phyloP scores from a whole-genome alignment of 148 eudicot species.

The Persicaria maculosa region DNA sequence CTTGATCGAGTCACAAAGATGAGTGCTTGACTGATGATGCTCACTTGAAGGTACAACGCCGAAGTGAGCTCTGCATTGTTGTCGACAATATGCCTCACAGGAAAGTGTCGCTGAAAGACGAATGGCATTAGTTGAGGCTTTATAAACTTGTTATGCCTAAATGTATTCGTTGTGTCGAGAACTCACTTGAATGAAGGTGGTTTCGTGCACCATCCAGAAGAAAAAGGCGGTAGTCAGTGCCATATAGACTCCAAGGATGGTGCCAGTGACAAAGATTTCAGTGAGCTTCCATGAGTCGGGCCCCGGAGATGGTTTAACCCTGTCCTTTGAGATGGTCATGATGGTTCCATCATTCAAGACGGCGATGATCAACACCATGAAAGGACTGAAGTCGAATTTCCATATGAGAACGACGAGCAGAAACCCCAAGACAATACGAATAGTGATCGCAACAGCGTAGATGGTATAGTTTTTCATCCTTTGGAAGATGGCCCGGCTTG shows the following conservation, averaged over 20 bases:
- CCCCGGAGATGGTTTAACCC: constrained; percentile 87
- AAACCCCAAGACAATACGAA: constrained; percentile 85
- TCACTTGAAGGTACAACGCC: constrained; percentile 89
- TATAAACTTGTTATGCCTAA: not conserved
- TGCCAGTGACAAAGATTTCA: constrained; percentile 79
- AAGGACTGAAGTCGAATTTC: constrained; percentile 86
- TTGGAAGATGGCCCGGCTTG: constrained; percentile 91
- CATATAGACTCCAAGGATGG: constrained; percentile 74
- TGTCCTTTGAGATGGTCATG: constrained; percentile 92
- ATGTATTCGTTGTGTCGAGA: not conserved
- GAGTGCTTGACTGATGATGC: constrained; percentile 87
- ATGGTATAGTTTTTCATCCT: constrained; percentile 98
- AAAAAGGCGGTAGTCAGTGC: constrained; percentile 63
- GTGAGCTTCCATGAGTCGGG: constrained; percentile 96
- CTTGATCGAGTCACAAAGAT: constrained; percentile 87
- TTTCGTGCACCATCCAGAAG: constrained; percentile 67
- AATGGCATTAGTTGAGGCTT: not conserved
- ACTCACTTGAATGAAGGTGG: constrained; percentile 60
- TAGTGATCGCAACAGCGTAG: constrained; percentile 89
- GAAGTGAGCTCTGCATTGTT: constrained; percentile 52
- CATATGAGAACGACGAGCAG: constrained; percentile 72
- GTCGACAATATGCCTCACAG: constrained; percentile 38
- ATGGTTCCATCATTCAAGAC: constrained; percentile 88
- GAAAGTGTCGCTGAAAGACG: constrained; percentile 33
- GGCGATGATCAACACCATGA: constrained; percentile 87